Evolutionary conservation across 176 grass and related monocot genomes (phyloP), one percentile per base, ranked within the genome.

Genomic region (Aechmea fasciata): DNA sequence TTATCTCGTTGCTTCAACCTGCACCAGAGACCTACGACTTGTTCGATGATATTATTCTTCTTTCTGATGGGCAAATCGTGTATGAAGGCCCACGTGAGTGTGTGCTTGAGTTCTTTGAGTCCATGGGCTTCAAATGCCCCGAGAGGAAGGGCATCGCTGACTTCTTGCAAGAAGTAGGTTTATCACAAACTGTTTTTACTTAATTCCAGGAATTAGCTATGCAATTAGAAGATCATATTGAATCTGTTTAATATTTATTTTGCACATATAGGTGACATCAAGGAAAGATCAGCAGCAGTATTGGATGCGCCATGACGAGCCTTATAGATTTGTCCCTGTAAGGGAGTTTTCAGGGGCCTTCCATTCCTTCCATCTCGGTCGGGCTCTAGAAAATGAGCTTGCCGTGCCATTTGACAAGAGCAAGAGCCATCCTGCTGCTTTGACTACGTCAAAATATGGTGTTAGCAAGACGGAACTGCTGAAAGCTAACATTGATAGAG

Each of bases 211-310:
- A 41, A 41, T 41, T 41, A 6, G 33, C 33, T 41, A 41, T 41
- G 33, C 6, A 41, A 41, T 59, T 7, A 14, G 19, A 59, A 17
- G 54, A 19, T 61, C 17, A 61, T 61, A 61, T 20, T 61, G 55
- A 61, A 61, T 61, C 55, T 61, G 13, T 61, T 15, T 41, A 41
- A 41, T 59, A 5, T 59, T 41, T 41, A 41, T 41, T 47, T 66
- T 26, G 15, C 64, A 66, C 59, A n/a, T 41, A 64, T 62, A 84
- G 82, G 82, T 84, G 71, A 84, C 82, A n/a, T 84, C 92, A 3
- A 87, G 55, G 74, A 96, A 96, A 71, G 92, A 96, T 67, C 92
- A 96, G 59, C 71, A 71, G 47, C 92, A 96, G 75, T 96, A 96
- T 48, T 96, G 88, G 92, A 62, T 48, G 1, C 73, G 48, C 22